Conservation (phyloP, 2,329 filamentous ascomycete species). For the Calonectria hongkongensis region DNA sequence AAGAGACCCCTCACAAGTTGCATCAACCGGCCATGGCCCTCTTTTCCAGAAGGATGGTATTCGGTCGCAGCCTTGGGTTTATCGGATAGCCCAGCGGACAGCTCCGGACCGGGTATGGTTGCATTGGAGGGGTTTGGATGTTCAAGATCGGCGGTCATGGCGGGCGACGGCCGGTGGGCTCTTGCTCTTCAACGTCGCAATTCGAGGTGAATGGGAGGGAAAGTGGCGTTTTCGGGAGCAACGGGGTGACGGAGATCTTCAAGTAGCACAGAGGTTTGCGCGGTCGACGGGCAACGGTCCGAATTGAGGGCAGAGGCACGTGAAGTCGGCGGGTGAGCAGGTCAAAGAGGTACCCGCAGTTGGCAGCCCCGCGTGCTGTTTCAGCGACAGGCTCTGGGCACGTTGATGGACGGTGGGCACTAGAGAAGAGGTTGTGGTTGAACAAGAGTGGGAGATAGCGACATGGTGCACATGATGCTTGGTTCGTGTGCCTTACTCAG, state of each 20-base stretch:
- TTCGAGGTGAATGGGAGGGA: slow-evolving; percentile 4
- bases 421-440: slow-evolving; percentile 31
- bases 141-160: slow-evolving; percentile 54
- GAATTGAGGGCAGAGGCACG: slow-evolving; percentile 26
- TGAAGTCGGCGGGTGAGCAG: slow-evolving; percentile 29
- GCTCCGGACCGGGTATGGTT: slow-evolving; percentile 57
- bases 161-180: slow-evolving; percentile 18
- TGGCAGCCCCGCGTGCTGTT: slow-evolving; percentile 24
- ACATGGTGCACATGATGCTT: slow-evolving; percentile 54
- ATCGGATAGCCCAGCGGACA: slow-evolving; percentile 50
- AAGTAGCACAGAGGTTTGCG: slow-evolving; percentile 28
- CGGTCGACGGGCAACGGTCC: slow-evolving; percentile 6
- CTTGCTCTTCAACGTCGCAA: slow-evolving; percentile 22
- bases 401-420: slow-evolving; percentile 17
- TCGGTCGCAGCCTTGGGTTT: slow-evolving; percentile 41
- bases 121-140: slow-evolving; percentile 48
- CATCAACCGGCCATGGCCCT: slow-evolving; percentile 69
- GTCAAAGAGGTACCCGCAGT: slow-evolving; percentile 2
- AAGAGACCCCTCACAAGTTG: slow-evolving; percentile 72
- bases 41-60: slow-evolving; percentile 73
- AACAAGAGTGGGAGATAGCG: slow-evolving; percentile 38
- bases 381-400: neutral
- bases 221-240: slow-evolving; percentile 9
- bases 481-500: slow-evolving; percentile 30
- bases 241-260: slow-evolving; percentile 17